Percentiles rank a stretch among this genome's conserved stretches.
phyloP scores from a whole-genome alignment of 148 eudicot genomes.

The Fagopyrum homotropicum region DNA sequence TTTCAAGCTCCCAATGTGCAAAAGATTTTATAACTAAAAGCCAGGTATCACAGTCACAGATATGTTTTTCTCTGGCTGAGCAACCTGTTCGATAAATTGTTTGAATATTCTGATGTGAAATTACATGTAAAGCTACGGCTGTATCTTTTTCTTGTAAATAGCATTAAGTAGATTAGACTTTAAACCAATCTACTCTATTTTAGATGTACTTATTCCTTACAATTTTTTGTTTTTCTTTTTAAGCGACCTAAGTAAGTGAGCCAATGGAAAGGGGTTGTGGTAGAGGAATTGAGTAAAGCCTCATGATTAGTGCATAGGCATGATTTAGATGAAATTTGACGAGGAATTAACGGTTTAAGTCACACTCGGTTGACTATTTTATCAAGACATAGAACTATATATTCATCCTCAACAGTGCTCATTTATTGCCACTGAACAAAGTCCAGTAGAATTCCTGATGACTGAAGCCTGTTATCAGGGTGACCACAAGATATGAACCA shows the following conservation, averaged over 20 bases:
- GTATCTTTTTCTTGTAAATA: no score
- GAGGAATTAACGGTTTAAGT: not conserved
- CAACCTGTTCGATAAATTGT: not conserved
- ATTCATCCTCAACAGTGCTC: not conserved
- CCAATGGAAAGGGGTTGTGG: not conserved
- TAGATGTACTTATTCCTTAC: no score
- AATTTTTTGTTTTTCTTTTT: not conserved
- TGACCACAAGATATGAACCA: not conserved
- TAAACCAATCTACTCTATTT: no score
- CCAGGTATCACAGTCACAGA: not conserved
- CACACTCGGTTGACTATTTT: not conserved
- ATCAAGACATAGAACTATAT: not conserved
- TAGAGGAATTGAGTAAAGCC: not conserved
- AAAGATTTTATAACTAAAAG: not conserved
- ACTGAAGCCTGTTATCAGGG: not conserved
- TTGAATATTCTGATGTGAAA: no score
- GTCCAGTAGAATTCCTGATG: not conserved
- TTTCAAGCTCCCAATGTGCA: not conserved
- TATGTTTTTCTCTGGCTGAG: not conserved
- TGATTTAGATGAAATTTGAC: not conserved
- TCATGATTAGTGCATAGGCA: not conserved
- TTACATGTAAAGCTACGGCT: no score
- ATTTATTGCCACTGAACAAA: not conserved
- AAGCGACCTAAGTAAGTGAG: not conserved
- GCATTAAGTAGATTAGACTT: no score